Evolutionary conservation across 352 stramenopile genomes (phyloP), one percentile per base, ranked within the genome.

Genomic region (Aphanomyces stellatus): DNA sequence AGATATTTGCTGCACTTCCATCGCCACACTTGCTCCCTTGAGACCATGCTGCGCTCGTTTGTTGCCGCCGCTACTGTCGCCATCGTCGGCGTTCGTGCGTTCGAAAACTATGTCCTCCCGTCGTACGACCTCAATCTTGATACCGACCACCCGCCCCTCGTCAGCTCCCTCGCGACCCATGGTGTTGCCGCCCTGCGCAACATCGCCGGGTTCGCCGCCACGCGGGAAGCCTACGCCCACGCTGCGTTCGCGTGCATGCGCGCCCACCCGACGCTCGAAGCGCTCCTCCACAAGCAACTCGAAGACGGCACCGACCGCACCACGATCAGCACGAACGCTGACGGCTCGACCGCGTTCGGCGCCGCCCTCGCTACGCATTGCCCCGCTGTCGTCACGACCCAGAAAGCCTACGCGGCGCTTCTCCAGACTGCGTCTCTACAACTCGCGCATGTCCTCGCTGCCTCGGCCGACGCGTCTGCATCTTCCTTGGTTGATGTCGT

Each of bases 241-340:
- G 62, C 43, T 1, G 69, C 55, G n/a, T 69, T 69, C 19, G 31
- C 53, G 10, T 75, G 71, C 25, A 59, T 59, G 25, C 27, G 34
- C 17, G 55, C 28, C 17, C 53, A 64, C 33, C 59, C 62, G 0
- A 17, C 28, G 2, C 7, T 25, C n/a, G 22, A 31, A 4, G 63
- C 37, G 2, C 46, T 71, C 11, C 49, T 63, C 24, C 63, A 65
- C 56, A 69, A 69, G 55, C 64, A 42, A 13, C 69, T 74, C n/a
- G 8, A 27, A 4, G 69, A 71, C 35, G 69, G 69, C 30, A 74
- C 69, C 2, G 30, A 66, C 41, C 69, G 69, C 41, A 49, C 27
- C 27, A 74, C 69, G 22, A 74, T 74, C 63, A 74, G 69, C 51
- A 74, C 64, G 55, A 74, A 74, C 49, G 55, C 63, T 27, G 43